Conservation (phyloP, 352 stramenopile species). For the Globisporangium cederbergense region DNA sequence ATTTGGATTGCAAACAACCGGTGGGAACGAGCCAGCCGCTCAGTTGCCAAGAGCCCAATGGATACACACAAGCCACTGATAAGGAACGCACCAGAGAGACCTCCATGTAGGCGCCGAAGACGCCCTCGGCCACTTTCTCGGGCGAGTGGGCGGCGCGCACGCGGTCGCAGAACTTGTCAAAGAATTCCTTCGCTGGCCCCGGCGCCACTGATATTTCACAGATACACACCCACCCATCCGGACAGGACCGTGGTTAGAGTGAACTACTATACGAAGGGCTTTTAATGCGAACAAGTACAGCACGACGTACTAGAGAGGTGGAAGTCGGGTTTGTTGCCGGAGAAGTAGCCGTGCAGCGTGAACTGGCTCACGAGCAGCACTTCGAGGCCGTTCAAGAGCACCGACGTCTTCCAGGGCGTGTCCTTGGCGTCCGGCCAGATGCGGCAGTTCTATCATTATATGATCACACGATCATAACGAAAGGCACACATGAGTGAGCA, state of each 20-base stretch:
- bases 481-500: background rate
- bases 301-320: slow-evolving; percentile 70
- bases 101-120: slow-evolving; percentile 87
- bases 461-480: background rate
- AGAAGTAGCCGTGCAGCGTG: slow-evolving; percentile 77
- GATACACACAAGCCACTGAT: background rate
- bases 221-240: no score
- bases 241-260: no score
- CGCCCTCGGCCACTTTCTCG: slow-evolving; percentile 73
- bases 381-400: slow-evolving; percentile 62
- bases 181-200: slow-evolving; percentile 65
- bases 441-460: slow-evolving; percentile 53
- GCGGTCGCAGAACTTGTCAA: slow-evolving; percentile 66
- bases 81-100: slow-evolving; percentile 56
- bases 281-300: background rate
- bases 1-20: background rate
- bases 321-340: slow-evolving; percentile 86
- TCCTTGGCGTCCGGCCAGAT: slow-evolving; percentile 69
- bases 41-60: background rate
- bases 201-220: slow-evolving; percentile 46
- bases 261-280: background rate
- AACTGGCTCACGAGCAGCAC: slow-evolving; percentile 88
- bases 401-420: slow-evolving; percentile 58
- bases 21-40: background rate
- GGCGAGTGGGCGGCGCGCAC: slow-evolving; percentile 52